These are phyloP conservation scores for Podospora pseudocomata DNA, from an alignment of 495 filamentous ascomycete species.

Conservation along the genomic window DNA sequence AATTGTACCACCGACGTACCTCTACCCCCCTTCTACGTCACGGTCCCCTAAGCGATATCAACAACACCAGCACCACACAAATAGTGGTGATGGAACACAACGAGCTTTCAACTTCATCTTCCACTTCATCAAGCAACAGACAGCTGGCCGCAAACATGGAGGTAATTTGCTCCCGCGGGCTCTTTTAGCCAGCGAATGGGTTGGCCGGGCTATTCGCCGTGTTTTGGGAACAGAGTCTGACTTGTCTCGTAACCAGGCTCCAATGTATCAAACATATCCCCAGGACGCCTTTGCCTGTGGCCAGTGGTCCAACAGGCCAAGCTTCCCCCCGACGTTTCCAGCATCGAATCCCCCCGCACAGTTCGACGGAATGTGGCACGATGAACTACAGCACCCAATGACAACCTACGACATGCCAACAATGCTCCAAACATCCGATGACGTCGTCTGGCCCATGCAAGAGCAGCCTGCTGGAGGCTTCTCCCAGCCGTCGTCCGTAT, in stretches of 20 bases:
- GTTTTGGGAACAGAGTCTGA: not conserved
- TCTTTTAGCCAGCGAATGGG: not conserved
- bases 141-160: not conserved
- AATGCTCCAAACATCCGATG: not conserved
- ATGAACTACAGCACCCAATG: not conserved
- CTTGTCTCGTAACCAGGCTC: not conserved
- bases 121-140: not conserved
- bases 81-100: not conserved
- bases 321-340: not conserved
- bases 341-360: not conserved
- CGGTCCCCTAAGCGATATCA: not conserved
- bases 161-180: not conserved
- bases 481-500: not conserved
- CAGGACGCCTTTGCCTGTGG: not conserved
- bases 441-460: not conserved
- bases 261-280: conserved; percentile 7
- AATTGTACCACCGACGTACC: not conserved
- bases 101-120: not conserved
- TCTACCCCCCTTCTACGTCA: not conserved
- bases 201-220: not conserved
- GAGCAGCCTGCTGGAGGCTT: not conserved
- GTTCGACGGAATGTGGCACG: not conserved
- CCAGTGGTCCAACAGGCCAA: not conserved
- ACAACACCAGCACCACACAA: not conserved
- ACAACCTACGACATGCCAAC: conserved; percentile 1